Evolutionary conservation across 2,329 filamentous ascomycete species (phyloP), one percentile per base, ranked within the genome.

Genomic region (Neoascochyta sp.): DNA sequence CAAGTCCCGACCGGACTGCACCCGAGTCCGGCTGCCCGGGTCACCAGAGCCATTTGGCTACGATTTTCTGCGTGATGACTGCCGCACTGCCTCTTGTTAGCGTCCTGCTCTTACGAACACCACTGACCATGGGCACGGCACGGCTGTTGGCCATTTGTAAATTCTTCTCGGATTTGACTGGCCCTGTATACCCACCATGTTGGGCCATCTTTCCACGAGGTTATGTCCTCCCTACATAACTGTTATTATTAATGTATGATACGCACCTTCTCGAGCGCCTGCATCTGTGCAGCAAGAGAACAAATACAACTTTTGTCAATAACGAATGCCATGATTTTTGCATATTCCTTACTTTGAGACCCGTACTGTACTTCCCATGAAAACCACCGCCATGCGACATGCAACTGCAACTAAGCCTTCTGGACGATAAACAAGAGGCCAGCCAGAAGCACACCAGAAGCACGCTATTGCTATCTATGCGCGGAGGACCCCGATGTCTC

Each of bases 241-340:
- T 62, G 47, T 51, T 62, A 63, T 63, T 62, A 46, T 47, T 64
- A 64, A 64, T 64, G 59, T 63, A 64, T 64, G 52, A 57, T 60
- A 57, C 43, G 42, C 45, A 43, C 47, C 34, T 36, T 47, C 47
- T 47, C 32, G 18, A 45, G 50, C 50, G 45, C 32, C 54, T 60
- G 55, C 37, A 22, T 37, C 15, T 29, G 29, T 44, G 46, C 52
- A 56, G 53, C 50, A 41, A 37, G 51, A 54, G 54, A 55, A 47
- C 53, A 49, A 55, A 61, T 62, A 57, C 54, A 57, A 50, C 34
- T 30, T 47, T 52, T 50, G 38, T 35, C 38, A 44, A 45, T 13
- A 42, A 32, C 12, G 18, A 22, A 19, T 25, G 22, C 22, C 3
- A 18, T 20, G 5, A 3, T 19, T 18, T 27, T 9, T 15, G 10